A percentile compares a stretch with the other conserved stretches of the same genome.
These are phyloP conservation scores for Calonectria honghensis DNA, from an alignment of 2,329 filamentous ascomycete species.

Conservation along the genomic window DNA sequence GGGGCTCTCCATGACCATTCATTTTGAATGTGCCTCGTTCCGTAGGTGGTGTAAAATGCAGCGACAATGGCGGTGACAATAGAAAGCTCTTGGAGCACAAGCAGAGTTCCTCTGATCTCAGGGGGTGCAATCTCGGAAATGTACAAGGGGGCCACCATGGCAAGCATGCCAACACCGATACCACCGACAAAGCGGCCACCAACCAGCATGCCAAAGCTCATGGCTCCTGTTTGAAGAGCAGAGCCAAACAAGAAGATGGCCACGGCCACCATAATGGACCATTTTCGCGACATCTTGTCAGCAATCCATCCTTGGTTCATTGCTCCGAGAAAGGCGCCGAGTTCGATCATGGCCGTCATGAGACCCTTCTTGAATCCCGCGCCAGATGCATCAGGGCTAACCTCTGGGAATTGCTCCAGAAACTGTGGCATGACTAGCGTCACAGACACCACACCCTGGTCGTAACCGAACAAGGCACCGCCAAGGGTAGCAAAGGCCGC, in stretches of 20 bases:
- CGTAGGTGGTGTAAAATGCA: slow-evolving; percentile 58
- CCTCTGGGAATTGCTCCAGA: slow-evolving; percentile 55
- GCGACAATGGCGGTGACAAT: slow-evolving; percentile 58
- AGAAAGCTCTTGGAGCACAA: slow-evolving; percentile 63
- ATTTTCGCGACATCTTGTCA: slow-evolving; percentile 57
- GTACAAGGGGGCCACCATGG: slow-evolving; percentile 63
- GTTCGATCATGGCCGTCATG: slow-evolving; percentile 67
- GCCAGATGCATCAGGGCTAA: slow-evolving; percentile 57
- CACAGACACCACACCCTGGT: slow-evolving; percentile 62
- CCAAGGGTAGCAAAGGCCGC: slow-evolving; percentile 38
- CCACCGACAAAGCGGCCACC: slow-evolving; percentile 65
- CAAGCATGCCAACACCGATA: slow-evolving; percentile 64
- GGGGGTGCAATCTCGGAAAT: slow-evolving; percentile 69
- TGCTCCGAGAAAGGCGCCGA: slow-evolving; percentile 62
- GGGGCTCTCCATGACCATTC: slow-evolving; percentile 56
- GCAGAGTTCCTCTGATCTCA: slow-evolving; percentile 67
- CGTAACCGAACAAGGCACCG: slow-evolving; percentile 42
- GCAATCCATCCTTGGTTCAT: slow-evolving; percentile 42
- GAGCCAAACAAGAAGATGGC: slow-evolving; percentile 63
- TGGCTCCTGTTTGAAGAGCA: slow-evolving; percentile 64
- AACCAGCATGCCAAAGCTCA: slow-evolving; percentile 65
- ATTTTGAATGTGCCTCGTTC: slow-evolving; percentile 52
- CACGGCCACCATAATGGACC: slow-evolving; percentile 58
- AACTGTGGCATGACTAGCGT: slow-evolving; percentile 57
- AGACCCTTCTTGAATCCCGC: slow-evolving; percentile 61